Conservation (phyloP, 2,329 filamentous ascomycete genomes). For the Pyrenochaeta sp. region DNA sequence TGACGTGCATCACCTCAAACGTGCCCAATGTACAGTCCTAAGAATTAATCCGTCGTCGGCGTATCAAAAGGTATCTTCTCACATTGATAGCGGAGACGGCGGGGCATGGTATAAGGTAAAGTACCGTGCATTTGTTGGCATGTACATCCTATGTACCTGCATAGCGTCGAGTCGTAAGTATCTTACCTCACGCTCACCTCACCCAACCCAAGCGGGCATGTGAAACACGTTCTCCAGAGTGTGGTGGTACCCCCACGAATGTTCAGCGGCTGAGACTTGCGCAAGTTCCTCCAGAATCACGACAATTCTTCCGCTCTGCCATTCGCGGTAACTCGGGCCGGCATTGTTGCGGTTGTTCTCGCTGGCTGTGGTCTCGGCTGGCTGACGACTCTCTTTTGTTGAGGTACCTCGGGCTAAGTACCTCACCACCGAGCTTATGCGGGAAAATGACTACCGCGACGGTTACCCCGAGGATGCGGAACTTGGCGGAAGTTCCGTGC, state of each 20-base stretch:
- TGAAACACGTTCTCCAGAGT: not conserved
- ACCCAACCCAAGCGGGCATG: not conserved
- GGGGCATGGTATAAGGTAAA: not conserved
- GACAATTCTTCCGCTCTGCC: not conserved
- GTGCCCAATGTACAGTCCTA: too few relatives aligned
- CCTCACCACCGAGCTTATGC: conserved; percentile 2
- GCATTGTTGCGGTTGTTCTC: conserved; percentile 2
- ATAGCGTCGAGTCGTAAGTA: not conserved
- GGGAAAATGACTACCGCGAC: conserved; percentile 11
- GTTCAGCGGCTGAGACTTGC: not conserved
- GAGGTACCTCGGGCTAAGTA: conserved; percentile 19
- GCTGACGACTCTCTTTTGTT: not conserved
- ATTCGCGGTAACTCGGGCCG: conserved; percentile 14
- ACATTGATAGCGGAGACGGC: too few relatives aligned
- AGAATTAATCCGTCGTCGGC: too few relatives aligned
- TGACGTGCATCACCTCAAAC: too few relatives aligned
- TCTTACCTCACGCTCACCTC: not conserved
- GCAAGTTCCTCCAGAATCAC: not conserved
- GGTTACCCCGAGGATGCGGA: conserved; percentile 1
- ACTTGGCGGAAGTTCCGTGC: too few relatives aligned
- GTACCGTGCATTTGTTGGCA: not conserved
- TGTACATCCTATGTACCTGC: not conserved
- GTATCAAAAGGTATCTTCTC: too few relatives aligned
- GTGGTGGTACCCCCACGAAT: not conserved
- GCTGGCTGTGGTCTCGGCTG: not conserved